A percentile compares a stretch with the other conserved stretches of the same genome.
phyloP scores from a whole-genome alignment of 768 basidiomycete genomes.

The Suillus cothurnatus region DNA sequence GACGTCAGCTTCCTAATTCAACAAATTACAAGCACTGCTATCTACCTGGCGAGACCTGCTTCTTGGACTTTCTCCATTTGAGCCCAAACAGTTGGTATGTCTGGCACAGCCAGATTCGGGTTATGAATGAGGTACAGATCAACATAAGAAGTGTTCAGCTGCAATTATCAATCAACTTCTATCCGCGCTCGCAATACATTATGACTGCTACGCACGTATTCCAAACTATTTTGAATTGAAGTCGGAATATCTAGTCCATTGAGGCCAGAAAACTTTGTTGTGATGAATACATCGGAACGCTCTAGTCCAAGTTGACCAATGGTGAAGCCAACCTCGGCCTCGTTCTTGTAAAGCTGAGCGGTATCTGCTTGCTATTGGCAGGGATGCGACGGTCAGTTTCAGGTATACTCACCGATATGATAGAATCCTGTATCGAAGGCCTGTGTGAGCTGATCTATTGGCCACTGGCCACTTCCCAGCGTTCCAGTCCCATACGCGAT shows the following conservation, averaged over 20 bases:
- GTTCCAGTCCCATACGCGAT: slow-evolving; percentile 71
- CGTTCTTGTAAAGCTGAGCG: slow-evolving; percentile 61
- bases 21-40: not conserved
- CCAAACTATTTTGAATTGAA: slow-evolving; percentile 57
- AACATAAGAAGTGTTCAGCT: slow-evolving; percentile 67
- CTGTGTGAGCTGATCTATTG: slow-evolving; percentile 59
- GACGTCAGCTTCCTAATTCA: not conserved
- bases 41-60: slow-evolving; percentile 58
- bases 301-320: slow-evolving; percentile 54
- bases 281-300: slow-evolving; percentile 60
- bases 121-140: slow-evolving; percentile 74
- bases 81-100: slow-evolving; percentile 64
- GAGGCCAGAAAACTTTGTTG: slow-evolving; percentile 62
- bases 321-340: slow-evolving; percentile 45
- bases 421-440: slow-evolving; percentile 63
- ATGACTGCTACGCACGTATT: slow-evolving; percentile 44
- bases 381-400: not conserved
- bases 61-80: slow-evolving; percentile 61
- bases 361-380: slow-evolving; percentile 44
- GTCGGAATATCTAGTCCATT: slow-evolving; percentile 53
- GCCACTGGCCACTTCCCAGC: slow-evolving; percentile 54
- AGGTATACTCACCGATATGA: slow-evolving; percentile 52
- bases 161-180: slow-evolving; percentile 1
- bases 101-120: slow-evolving; percentile 53
- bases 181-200: not conserved